Base-by-base conservation (phyloP, 2,329 filamentous ascomycete species). In the Fusarium nurragi region DNA sequence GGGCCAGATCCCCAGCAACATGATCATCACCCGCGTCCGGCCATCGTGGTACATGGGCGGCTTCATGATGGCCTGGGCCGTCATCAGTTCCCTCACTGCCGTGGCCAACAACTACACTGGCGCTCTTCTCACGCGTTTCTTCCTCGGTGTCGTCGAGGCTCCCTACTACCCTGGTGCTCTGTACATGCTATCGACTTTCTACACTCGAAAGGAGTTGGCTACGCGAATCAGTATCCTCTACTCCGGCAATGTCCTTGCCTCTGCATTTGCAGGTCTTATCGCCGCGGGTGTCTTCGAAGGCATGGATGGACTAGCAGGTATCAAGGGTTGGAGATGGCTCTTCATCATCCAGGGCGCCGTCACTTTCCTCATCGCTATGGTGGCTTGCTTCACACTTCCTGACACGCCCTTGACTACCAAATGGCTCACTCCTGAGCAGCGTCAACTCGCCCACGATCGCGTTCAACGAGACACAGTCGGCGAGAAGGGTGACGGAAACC, bases 121-220 rank as follows among this genome's bases (percentile, higher is more conserved):
- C 1, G 77, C 83, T 12, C 69, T 83, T 2, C 71, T 78, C 12
- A 76, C 75, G 0, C 77, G 80, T 7, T 80, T 82, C 70, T 76
- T 82, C 43, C 57, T 75, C 4, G 73, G 80, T 19, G 70, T 83
- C 3, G 76, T 77, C 0, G 79, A 81, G 54, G 79, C 79, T 3
- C 77, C 78, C 1, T 77, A 79, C 22, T 78, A 76, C 14, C 73
- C 73, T 0, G 75, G 77, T 40, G 76, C 71, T 9, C 54, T 76
- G 3, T 76, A 75, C 47, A 78, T 85, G 48, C 75, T 86, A 5
- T 81, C 80, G 3, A 80, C 83, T 34, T 87, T 83, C 74, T 87
- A 86, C 71, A 86, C 82, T 4, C 77, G 82, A 28, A 81, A 84
- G 65, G 79, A 81, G 64, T 67, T 82, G 23, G 74, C 77, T n/a